These are phyloP conservation scores for Ajuga chamaepitys DNA, from an alignment of 257 asterid genomes.

Conservation along the genomic window DNA sequence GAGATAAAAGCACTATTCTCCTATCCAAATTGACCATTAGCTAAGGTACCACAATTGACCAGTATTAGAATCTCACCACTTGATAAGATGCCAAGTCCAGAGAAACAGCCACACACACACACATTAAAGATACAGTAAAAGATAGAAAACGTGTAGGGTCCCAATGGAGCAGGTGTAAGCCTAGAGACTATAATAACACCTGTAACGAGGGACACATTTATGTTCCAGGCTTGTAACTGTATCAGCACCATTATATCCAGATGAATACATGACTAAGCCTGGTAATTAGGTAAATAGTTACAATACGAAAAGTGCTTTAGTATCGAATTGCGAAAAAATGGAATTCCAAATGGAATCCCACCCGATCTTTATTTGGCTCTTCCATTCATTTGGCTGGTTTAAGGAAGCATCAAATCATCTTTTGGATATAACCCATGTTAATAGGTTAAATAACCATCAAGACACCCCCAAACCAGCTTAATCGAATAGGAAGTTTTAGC, in stretches of 20 bases:
- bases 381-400: slow-evolving; percentile 11
- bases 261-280: slow-evolving; percentile 54
- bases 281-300: slow-evolving; percentile 11
- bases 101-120: neutral
- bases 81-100: neutral
- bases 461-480: slow-evolving; percentile 18
- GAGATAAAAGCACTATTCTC: no score
- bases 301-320: neutral
- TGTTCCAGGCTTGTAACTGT: slow-evolving; percentile 64
- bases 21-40: no score
- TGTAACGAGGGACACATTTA: slow-evolving; percentile 55
- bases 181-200: slow-evolving; percentile 24
- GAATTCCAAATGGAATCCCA: slow-evolving; percentile 6
- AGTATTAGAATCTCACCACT: neutral
- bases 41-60: neutral
- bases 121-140: neutral
- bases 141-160: slow-evolving; percentile 25
- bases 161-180: slow-evolving; percentile 71
- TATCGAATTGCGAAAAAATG: slow-evolving; percentile 19
- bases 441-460: slow-evolving; percentile 2
- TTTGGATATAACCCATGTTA: neutral
- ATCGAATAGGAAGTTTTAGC: neutral
- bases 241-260: slow-evolving; percentile 33
- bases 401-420: slow-evolving; percentile 10
- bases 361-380: slow-evolving; percentile 14